Evolutionary conservation across 202 grass and related monocot genomes (phyloP).

Genomic region (Zoysia matrella): DNA sequence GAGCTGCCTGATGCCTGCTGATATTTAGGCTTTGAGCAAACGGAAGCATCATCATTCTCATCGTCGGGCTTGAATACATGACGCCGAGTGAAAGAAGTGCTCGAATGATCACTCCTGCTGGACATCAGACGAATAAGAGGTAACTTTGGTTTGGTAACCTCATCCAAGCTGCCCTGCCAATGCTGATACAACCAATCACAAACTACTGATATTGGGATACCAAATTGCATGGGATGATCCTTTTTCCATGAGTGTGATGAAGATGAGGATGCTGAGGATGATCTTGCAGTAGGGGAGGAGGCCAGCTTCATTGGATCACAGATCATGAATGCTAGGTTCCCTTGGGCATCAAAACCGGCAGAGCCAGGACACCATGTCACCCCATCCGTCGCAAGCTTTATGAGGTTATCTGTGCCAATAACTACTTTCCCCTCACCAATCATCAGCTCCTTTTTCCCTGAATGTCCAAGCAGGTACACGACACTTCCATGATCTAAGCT

Average conservation of each 20-base stretch:
- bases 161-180: slow-evolving; percentile 87
- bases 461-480: slow-evolving; percentile 82
- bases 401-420: slow-evolving; percentile 86
- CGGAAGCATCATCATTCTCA: slow-evolving; percentile 60
- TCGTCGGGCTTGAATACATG: slow-evolving; percentile 69
- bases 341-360: slow-evolving; percentile 86
- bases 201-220: slow-evolving; percentile 77
- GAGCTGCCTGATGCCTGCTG: slow-evolving; percentile 67
- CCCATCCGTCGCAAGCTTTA: slow-evolving; percentile 71
- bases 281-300: slow-evolving; percentile 66
- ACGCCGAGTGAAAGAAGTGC: slow-evolving; percentile 67
- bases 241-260: slow-evolving; percentile 70
- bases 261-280: slow-evolving; percentile 66
- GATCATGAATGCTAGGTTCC: slow-evolving; percentile 91
- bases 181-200: slow-evolving; percentile 96
- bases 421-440: slow-evolving; percentile 84
- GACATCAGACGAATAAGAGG: slow-evolving; percentile 72
- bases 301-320: slow-evolving; percentile 97
- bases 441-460: slow-evolving; percentile 62
- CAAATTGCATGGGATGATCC: slow-evolving; percentile 74
- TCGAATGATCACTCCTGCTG: slow-evolving; percentile 65
- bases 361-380: slow-evolving; percentile 76
- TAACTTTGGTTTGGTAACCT: slow-evolving; percentile 87
- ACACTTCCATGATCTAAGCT: slow-evolving; percentile 74
- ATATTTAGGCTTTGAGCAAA: slow-evolving; percentile 60